Conservation (phyloP, 202 grass and related monocot genomes). For the Miscanthus sacchariflorus region DNA sequence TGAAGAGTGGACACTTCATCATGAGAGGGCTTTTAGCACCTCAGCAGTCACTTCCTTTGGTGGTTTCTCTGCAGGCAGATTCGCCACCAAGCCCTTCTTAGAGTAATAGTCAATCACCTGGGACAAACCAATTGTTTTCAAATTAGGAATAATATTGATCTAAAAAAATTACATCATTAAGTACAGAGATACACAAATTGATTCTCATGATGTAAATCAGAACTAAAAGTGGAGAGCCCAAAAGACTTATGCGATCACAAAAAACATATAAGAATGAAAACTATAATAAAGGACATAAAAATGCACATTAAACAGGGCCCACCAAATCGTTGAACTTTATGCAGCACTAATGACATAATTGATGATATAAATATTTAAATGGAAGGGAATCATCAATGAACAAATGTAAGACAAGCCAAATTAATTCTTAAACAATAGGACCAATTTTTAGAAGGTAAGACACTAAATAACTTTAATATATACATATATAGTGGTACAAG, state of each 20-base stretch:
- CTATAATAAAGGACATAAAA: not conserved
- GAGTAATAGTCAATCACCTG: conserved; percentile 91
- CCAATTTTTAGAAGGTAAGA: not conserved
- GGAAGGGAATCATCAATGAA: not conserved
- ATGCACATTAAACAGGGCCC: not conserved
- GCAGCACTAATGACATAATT: not conserved
- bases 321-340: not conserved
- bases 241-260: not conserved
- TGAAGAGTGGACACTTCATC: conserved; percentile 39
- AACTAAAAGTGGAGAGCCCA: not conserved
- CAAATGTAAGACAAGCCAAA: not conserved
- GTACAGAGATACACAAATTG: not conserved
- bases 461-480: not conserved
- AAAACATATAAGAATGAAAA: not conserved
- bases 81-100: conserved; percentile 64
- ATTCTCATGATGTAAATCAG: not conserved
- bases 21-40: conserved; percentile 70
- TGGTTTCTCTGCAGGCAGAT: conserved; percentile 73
- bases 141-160: not conserved
- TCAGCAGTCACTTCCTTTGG: conserved; percentile 76
- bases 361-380: not conserved
- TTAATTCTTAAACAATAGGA: not conserved
- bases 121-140: not conserved
- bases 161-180: not conserved
- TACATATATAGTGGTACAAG: not conserved